Base-by-base conservation (phyloP, 257 asterid genomes). In the Ilex asprella region DNA sequence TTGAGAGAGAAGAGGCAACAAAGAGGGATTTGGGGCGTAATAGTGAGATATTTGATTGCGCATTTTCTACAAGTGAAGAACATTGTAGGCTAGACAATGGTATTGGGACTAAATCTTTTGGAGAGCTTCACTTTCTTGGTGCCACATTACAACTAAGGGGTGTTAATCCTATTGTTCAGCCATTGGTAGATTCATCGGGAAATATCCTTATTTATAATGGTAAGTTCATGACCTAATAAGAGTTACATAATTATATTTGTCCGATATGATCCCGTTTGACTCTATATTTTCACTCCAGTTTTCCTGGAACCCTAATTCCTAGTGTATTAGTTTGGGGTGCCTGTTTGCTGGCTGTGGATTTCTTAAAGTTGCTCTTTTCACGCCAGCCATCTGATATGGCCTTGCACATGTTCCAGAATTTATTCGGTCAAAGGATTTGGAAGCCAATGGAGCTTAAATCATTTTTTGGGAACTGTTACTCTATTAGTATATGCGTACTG, bases 81-180 rank as follows among this genome's bases (percentile, higher is more conserved):
- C 29, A 6, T n/a, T 53, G 27, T 53, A 53, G 15, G 30, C 57
- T 15, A 53, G 73, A 44, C 49, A 71, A 70, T 67, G 78, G 73
- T 16, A 51, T 49, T 73, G 67, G 64, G 70, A 63, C 49, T 61
- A 68, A 66, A 30, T 39, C 64, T 49, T 57, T 35, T 39, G 88
- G 78, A 56, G 76, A 78, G 52, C 67, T 92, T 77, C 69, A 66
- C 54, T 87, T 92, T 54, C 30, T 89, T 63, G 99, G 99, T 69
- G 95, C 99, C 31, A 86, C 95, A 6, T 67, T 92, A 82, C 99
- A 92, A 67, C 91, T 92, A 30, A 78, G 97, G 75, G 99, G 99
- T 65, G 74, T 67, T 56, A 58, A 68, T 71, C 83, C 89, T 13
- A 79, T 89, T 66, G 58, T 69, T 70, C 99, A 92, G 74, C 99